Percentiles rank a stretch among this genome's conserved stretches.
These are phyloP conservation scores for Phoma herbarum DNA, from an alignment of 2,329 filamentous ascomycete genomes.

Conservation along the genomic window DNA sequence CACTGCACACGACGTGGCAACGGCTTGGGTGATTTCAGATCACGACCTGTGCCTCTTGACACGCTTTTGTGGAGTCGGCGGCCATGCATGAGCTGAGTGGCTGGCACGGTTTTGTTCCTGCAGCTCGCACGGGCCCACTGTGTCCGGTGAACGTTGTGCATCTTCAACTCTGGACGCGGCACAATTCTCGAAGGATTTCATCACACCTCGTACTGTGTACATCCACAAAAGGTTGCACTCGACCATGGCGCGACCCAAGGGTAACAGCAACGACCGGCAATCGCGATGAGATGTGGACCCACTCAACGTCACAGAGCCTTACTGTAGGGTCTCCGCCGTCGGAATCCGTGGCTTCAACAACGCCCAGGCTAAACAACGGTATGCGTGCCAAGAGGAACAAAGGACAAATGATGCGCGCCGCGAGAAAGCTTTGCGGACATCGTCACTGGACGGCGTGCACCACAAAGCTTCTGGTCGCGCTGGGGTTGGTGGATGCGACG, in stretches of 20 bases:
- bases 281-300: slow-evolving; percentile 1
- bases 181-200: not conserved
- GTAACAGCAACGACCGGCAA: not conserved
- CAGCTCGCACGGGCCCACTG: slow-evolving; percentile 4
- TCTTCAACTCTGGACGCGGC: slow-evolving; percentile 1
- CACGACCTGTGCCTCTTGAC: slow-evolving; percentile 1
- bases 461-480: slow-evolving; percentile 18
- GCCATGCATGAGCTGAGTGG: slow-evolving; percentile 7
- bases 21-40: slow-evolving; percentile 12
- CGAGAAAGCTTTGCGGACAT: slow-evolving; percentile 17
- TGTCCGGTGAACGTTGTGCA: slow-evolving; percentile 14
- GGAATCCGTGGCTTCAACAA: not conserved
- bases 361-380: not conserved
- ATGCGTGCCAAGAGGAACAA: slow-evolving; percentile 1
- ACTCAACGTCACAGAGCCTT: slow-evolving; percentile 5
- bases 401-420: slow-evolving; percentile 1
- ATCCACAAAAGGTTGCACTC: not conserved
- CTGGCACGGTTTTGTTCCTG: slow-evolving; percentile 14
- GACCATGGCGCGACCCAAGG: not conserved
- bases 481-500: slow-evolving; percentile 14
- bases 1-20: slow-evolving; percentile 10
- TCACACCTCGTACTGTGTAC: not conserved
- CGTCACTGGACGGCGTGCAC: slow-evolving; percentile 7
- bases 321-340: not conserved
- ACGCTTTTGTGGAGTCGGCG: slow-evolving; percentile 5